phyloP scores from a whole-genome alignment of 768 basidiomycete genomes.

The Lactarius sp. region DNA sequence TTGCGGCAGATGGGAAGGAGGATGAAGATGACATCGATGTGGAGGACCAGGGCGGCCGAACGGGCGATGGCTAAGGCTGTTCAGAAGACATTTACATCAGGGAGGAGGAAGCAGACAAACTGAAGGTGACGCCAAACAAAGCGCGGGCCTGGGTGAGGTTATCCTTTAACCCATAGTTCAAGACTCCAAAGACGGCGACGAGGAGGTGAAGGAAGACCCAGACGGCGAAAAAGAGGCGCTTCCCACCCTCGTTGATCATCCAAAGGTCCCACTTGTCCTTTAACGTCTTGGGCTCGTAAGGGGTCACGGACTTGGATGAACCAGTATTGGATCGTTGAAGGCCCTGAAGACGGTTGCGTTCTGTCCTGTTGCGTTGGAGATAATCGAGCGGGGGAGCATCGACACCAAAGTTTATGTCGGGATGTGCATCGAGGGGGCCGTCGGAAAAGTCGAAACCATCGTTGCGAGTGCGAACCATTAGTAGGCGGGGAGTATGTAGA shows the following conservation, averaged over 20 bases:
- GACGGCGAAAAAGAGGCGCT: conserved; percentile 68
- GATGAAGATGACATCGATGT: conserved; percentile 90
- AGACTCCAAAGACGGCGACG: conserved; percentile 69
- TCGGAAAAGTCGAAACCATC: conserved; percentile 25
- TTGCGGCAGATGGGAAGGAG: conserved; percentile 93
- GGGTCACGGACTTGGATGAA: conserved; percentile 28
- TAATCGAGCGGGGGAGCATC: conserved; percentile 37
- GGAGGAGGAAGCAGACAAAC: conserved; percentile 39
- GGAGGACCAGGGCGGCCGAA: conserved; percentile 82
- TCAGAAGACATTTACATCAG: not conserved
- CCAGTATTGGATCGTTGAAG: conserved; percentile 60
- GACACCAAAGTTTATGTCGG: conserved; percentile 6
- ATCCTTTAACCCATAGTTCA: conserved; percentile 78
- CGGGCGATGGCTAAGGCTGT: conserved; percentile 67
- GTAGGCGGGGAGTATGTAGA: not conserved
- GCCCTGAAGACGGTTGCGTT: conserved; percentile 78
- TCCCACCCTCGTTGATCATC: conserved; percentile 93
- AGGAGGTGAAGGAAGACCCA: conserved; percentile 81
- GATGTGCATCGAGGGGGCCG: conserved; percentile 22
- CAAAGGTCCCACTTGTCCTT: conserved; percentile 58
- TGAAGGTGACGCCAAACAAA: conserved; percentile 70
- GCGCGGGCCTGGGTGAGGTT: conserved; percentile 61
- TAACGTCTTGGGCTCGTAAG: conserved; percentile 38
- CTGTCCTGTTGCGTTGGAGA: conserved; percentile 82
- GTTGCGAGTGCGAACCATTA: not conserved